Percentiles rank a stretch among this genome's conserved stretches.
Evolutionary conservation across 805 yeast genomes (phyloP).

Genomic region (Candida maris): DNA sequence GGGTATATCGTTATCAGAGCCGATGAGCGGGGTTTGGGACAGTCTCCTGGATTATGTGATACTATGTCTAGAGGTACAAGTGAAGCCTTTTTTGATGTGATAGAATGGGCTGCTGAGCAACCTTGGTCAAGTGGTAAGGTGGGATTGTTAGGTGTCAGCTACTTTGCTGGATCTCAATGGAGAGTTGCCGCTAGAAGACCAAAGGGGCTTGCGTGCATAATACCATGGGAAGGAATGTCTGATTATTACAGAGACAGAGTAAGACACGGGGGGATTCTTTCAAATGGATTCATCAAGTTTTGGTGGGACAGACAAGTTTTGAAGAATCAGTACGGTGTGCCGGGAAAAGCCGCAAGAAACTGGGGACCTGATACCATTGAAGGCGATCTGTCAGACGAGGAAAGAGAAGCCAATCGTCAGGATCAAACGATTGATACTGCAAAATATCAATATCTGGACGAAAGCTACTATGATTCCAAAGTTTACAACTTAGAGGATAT

Average conservation of each 20-base stretch:
- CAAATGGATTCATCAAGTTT: conserved; percentile 9
- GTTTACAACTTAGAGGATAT: conserved; percentile 7
- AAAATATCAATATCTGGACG: conserved; percentile 8
- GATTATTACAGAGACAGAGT: conserved; percentile 11
- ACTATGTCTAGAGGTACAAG: conserved; percentile 9
- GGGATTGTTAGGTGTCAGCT: conserved; percentile 8
- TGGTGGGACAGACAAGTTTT: conserved; percentile 12
- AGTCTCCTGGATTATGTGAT: conserved; percentile 9
- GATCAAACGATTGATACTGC: conserved; percentile 12
- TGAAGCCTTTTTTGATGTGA: conserved; percentile 9
- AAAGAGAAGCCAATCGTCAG: conserved; percentile 6
- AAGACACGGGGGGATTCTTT: conserved; percentile 10
- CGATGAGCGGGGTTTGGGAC: conserved; percentile 9
- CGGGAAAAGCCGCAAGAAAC: conserved; percentile 7
- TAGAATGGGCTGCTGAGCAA: conserved; percentile 10
- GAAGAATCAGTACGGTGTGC: conserved; percentile 8
- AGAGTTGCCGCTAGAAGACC: conserved; percentile 11
- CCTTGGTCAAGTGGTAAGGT: conserved; percentile 10
- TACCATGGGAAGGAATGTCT: conserved; percentile 12
- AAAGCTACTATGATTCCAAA: conserved; percentile 8
- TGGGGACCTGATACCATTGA: conserved; percentile 10
- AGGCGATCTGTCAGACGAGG: conserved; percentile 7
- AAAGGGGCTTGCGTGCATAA: conserved; percentile 7
- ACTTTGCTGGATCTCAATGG: conserved; percentile 11
- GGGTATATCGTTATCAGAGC: conserved; percentile 6